These are phyloP conservation scores for Lanmaoa pseudosensibilis DNA, from an alignment of 768 basidiomycete genomes.

Conservation along the genomic window DNA sequence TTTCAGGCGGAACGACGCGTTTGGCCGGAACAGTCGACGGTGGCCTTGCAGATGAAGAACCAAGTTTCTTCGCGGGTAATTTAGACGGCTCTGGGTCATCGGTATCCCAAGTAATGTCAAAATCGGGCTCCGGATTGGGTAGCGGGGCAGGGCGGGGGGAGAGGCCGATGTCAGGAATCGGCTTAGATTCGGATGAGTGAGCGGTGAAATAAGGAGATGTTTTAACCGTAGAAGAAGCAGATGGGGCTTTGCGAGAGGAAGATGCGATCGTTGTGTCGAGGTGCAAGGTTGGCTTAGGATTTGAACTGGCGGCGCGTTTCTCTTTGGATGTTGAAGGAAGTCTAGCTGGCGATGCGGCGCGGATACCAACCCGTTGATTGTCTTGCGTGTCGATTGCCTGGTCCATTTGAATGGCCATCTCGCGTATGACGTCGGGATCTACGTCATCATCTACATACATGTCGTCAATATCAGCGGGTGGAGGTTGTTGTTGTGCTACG, in stretches of 20 bases:
- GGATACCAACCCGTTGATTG: not conserved
- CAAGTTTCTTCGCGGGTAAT: not conserved
- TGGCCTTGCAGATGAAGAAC: slow-evolving; percentile 11
- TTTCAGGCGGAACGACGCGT: slow-evolving; percentile 1
- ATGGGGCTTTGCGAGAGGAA: slow-evolving; percentile 7
- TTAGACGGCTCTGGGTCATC: slow-evolving; percentile 31
- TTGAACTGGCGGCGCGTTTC: not conserved
- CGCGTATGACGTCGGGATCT: slow-evolving; percentile 31
- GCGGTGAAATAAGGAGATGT: slow-evolving; percentile 24
- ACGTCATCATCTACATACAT: slow-evolving; percentile 29
- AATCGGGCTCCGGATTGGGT: slow-evolving; percentile 18
- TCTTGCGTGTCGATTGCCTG: slow-evolving; percentile 6
- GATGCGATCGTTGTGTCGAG: not conserved
- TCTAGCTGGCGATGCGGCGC: not conserved
- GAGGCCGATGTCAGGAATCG: slow-evolving; percentile 28
- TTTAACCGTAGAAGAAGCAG: slow-evolving; percentile 7
- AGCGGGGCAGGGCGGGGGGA: slow-evolving; percentile 31
- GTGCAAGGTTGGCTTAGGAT: not conserved
- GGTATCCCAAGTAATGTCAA: slow-evolving; percentile 30
- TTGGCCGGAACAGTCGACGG: not conserved
- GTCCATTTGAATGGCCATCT: slow-evolving; percentile 21
- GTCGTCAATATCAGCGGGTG: slow-evolving; percentile 19
- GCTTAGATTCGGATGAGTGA: slow-evolving; percentile 4
- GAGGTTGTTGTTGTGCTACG: slow-evolving; percentile 7
- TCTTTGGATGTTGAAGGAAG: slow-evolving; percentile 3